Evolutionary conservation across 352 stramenopile species (phyloP).

Genomic region (Globisporangium polare): DNA sequence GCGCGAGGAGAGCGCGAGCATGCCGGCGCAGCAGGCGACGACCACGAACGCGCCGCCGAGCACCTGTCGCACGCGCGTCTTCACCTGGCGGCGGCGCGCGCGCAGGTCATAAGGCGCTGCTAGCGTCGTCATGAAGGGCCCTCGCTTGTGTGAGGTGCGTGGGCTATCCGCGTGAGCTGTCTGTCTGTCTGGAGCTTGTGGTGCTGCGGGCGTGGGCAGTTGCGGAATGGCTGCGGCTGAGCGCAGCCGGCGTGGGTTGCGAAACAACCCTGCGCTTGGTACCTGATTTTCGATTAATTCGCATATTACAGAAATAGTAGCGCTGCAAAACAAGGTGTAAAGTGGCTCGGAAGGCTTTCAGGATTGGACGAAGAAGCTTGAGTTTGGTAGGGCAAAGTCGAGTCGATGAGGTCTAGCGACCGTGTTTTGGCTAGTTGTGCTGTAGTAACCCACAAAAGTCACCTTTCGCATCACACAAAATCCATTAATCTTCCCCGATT

Average conservation of each 20-base stretch:
- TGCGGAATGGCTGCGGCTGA: slow-evolving; percentile 1
- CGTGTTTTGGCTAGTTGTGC: not conserved
- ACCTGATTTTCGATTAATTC: no score
- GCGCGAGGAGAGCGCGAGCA: slow-evolving; percentile 10
- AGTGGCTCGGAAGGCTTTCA: no score
- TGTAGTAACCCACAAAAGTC: not conserved
- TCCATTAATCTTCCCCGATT: not conserved
- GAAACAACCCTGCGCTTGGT: no score
- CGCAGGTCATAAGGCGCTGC: not conserved
- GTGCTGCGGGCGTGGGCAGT: not conserved
- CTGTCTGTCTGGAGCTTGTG: not conserved
- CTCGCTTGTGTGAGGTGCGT: no score
- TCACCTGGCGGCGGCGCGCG: slow-evolving; percentile 3
- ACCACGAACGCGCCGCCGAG: slow-evolving; percentile 22
- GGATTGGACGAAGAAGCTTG: not conserved
- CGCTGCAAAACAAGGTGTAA: not conserved
- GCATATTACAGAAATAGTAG: no score
- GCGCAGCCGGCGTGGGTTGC: not conserved
- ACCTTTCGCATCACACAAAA: not conserved
- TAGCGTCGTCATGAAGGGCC: not conserved
- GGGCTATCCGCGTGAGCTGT: no score
- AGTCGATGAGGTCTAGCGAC: not conserved
- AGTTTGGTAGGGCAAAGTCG: not conserved
- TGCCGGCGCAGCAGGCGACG: slow-evolving; percentile 15
- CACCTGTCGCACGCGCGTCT: slow-evolving; percentile 20